Conservation (phyloP, 768 basidiomycete species). For the Amanita polypyramis region DNA sequence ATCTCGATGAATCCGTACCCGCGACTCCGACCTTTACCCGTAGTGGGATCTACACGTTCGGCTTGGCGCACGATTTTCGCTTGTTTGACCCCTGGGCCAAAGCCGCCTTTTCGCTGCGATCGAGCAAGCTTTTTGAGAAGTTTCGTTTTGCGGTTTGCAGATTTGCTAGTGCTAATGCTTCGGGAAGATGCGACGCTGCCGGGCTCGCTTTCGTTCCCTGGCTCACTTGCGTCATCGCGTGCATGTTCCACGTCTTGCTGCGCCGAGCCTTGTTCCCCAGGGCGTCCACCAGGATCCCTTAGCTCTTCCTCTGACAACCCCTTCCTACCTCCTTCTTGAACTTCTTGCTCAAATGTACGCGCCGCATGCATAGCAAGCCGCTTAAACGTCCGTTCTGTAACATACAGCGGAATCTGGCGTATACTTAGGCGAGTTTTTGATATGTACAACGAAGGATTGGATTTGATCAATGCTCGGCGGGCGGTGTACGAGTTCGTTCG, state of each 20-base stretch:
- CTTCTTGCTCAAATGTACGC: slow-evolving; percentile 71
- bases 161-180: slow-evolving; percentile 21
- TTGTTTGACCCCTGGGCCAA: slow-evolving; percentile 61
- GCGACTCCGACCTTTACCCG: slow-evolving; percentile 79
- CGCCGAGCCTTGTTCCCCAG: slow-evolving; percentile 9
- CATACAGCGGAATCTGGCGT: slow-evolving; percentile 86
- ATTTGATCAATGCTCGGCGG: slow-evolving; percentile 71
- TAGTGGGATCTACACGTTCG: slow-evolving; percentile 83
- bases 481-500: slow-evolving; percentile 81
- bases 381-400: slow-evolving; percentile 82
- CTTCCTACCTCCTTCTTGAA: slow-evolving; percentile 48
- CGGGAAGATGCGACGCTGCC: slow-evolving; percentile 27
- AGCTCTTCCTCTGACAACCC: slow-evolving; percentile 67
- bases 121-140: slow-evolving; percentile 16
- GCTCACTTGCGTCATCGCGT: slow-evolving; percentile 17
- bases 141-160: slow-evolving; percentile 15
- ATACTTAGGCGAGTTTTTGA: slow-evolving; percentile 91
- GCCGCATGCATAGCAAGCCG: slow-evolving; percentile 77
- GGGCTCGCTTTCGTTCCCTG: slow-evolving; percentile 22
- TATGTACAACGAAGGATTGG: slow-evolving; percentile 90
- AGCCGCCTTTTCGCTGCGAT: slow-evolving; percentile 15
- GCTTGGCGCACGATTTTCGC: slow-evolving; percentile 85
- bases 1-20: slow-evolving; percentile 97
- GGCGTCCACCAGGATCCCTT: slow-evolving; percentile 23
- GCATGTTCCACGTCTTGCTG: slow-evolving; percentile 9